Conservation (phyloP, 106 monocot genomes). For the Posidonia australis region DNA sequence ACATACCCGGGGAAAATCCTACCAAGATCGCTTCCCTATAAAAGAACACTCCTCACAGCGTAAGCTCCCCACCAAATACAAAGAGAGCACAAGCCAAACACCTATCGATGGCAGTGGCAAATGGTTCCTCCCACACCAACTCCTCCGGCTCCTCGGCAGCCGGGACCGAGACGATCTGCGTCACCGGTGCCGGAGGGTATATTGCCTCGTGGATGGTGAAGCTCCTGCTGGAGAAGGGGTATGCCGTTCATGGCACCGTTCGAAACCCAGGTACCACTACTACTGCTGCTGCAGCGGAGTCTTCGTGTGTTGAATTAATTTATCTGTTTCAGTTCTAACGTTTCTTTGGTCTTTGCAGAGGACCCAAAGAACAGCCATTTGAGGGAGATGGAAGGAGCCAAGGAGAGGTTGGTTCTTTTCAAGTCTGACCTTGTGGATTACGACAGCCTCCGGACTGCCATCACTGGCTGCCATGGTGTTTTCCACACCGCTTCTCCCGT, state of each 20-base stretch:
- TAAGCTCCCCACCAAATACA: no score
- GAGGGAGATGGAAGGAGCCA: conserved; percentile 31
- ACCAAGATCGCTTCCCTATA: no score
- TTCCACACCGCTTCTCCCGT: conserved; percentile 52
- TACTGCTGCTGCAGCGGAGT: neutral
- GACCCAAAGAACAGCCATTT: conserved; percentile 33
- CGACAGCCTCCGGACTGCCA: conserved; percentile 15
- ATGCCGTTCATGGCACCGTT: conserved; percentile 23
- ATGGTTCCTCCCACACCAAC: no score
- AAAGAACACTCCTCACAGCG: no score
- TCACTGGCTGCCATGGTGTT: conserved; percentile 39
- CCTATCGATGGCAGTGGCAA: no score
- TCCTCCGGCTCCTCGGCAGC: no score
- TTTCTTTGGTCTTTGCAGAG: no score
- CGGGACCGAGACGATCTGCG: no score
- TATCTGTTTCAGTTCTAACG: no score
- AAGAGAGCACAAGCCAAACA: no score
- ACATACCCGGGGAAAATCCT: no score
- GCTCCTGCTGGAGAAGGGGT: conserved; percentile 1
- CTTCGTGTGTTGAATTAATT: no score
- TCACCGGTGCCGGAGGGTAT: neutral
- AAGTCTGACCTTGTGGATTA: conserved; percentile 31
- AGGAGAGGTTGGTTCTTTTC: conserved; percentile 22
- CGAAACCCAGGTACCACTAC: conserved; percentile 3
- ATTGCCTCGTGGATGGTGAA: conserved; percentile 8